Percentiles rank a stretch among this genome's conserved stretches.
phyloP scores from a whole-genome alignment of 345 rosid species.

The Eucalyptus leucophloia region DNA sequence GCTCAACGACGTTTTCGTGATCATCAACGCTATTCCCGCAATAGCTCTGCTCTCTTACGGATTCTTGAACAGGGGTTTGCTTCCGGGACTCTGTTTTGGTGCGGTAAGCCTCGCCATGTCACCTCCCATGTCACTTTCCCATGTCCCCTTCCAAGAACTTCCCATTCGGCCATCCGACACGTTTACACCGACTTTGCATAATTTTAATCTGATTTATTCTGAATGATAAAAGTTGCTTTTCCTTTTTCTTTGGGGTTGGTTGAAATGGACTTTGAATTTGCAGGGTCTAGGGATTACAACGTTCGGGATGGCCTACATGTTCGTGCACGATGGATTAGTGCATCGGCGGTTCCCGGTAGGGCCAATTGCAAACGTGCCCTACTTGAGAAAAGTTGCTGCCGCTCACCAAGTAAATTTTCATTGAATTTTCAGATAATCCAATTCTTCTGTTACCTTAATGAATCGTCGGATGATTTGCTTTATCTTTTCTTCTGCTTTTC shows the following conservation, averaged over 20 bases:
- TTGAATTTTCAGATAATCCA: background rate
- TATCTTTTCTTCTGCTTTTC: background rate
- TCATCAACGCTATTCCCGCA: slow-evolving; percentile 49
- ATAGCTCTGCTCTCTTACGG: slow-evolving; percentile 39
- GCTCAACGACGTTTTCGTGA: slow-evolving; percentile 49
- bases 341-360: slow-evolving; percentile 69
- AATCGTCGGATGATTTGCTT: background rate
- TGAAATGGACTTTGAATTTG: background rate
- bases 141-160: background rate
- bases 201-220: background rate
- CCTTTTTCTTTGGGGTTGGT: background rate
- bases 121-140: background rate
- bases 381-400: slow-evolving; percentile 41
- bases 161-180: background rate
- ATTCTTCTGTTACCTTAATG: too few relatives aligned
- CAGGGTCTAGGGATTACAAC: slow-evolving; percentile 63
- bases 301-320: slow-evolving; percentile 72
- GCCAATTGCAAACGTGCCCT: slow-evolving; percentile 54
- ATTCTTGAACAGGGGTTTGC: slow-evolving; percentile 30
- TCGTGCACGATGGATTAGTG: slow-evolving; percentile 63
- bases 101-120: slow-evolving; percentile 18
- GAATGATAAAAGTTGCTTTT: background rate
- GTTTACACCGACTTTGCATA: background rate
- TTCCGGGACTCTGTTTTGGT: slow-evolving; percentile 61
- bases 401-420: slow-evolving; percentile 41